These are phyloP conservation scores for Glycine latifolia DNA, from an alignment of 306 rosid species.

Conservation along the genomic window DNA sequence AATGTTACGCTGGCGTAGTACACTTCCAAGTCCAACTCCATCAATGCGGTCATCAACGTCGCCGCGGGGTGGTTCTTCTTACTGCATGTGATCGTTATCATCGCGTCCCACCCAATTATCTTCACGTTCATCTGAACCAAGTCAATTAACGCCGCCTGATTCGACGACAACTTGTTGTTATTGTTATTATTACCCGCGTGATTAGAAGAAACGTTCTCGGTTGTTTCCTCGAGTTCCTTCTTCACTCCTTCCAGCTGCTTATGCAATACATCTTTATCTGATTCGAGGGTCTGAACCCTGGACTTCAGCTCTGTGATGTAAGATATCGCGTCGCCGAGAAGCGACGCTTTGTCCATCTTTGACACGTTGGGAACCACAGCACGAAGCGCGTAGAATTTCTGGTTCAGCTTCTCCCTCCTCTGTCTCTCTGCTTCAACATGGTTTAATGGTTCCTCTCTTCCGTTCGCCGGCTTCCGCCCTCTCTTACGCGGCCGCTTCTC, in stretches of 20 bases:
- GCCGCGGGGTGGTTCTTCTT: slow-evolving; percentile 96
- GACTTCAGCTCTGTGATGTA: slow-evolving; percentile 83
- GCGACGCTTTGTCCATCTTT: slow-evolving; percentile 97
- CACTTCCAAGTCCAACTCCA: slow-evolving; percentile 91
- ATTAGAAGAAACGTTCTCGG: slow-evolving; percentile 30
- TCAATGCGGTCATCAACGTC: slow-evolving; percentile 82
- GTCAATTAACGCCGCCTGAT: slow-evolving; percentile 48
- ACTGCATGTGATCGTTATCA: slow-evolving; percentile 83
- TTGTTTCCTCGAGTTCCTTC: slow-evolving; percentile 58
- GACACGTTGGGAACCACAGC: slow-evolving; percentile 97
- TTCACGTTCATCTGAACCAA: slow-evolving; percentile 79
- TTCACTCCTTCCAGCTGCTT: slow-evolving; percentile 68
- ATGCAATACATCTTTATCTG: slow-evolving; percentile 71
- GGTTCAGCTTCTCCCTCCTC: slow-evolving; percentile 92
- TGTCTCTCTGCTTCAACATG: slow-evolving; percentile 97
- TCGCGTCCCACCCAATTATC: slow-evolving; percentile 94
- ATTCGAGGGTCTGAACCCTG: slow-evolving; percentile 67
- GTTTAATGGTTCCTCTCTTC: slow-evolving; percentile 92
- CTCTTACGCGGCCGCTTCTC: slow-evolving; percentile 91
- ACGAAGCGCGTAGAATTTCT: slow-evolving; percentile 89
- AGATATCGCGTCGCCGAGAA: slow-evolving; percentile 84
- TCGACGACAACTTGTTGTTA: slow-evolving; percentile 17
- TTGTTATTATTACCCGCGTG: not conserved
- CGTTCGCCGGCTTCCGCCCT: slow-evolving; percentile 94
- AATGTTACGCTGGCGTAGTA: slow-evolving; percentile 92